Evolutionary conservation across 495 filamentous ascomycete species (phyloP), one percentile per base, ranked within the genome.

Genomic region (Rusavskia elegans): DNA sequence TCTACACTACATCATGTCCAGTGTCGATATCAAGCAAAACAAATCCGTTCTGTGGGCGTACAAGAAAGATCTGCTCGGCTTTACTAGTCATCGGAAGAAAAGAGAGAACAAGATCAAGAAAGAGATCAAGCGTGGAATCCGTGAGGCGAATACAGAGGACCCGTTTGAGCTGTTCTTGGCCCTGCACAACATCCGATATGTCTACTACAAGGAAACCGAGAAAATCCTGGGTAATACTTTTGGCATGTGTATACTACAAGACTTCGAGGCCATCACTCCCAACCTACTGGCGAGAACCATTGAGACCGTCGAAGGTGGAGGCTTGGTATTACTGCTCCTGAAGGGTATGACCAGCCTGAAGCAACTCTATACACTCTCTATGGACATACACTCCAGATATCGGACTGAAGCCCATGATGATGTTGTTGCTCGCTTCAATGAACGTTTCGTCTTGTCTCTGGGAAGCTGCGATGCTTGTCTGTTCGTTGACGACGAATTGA

Each of bases 131-230:
- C 80, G 88, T 55, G 93, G 93, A 19, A 89, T 89, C 51, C 76
- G 92, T 55, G 93, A 99, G 65, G 78, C 85, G n/a, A 95, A 99
- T 65, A 79, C 82, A 44, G 89, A 96, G 61, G 93, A 97, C 61
- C 85, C 93, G 1, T 99, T 99, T 70, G 93, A 99, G 71, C 76
- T 97, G 55, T 99, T 99, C 70, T 83, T 99, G 63, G 89, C 87
- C 19, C 79, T 95, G 51, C 85, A 95, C 67, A 88, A 95, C 63
- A 95, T 99, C 59, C 86, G 93, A 58, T 99, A 97, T 78, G 86
- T 90, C 38, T 99, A 95, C 75, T 99, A 99, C 73, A 99, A 99
- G 69, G 93, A 99, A 68, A 97, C 93, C n/a, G 93, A 99, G 55
- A 95, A 95, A 72, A 97, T 99, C 63, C 68, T 99, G 38, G 93